Percentiles rank a stretch among this genome's conserved stretches.
phyloP scores from a whole-genome alignment of 2,329 filamentous ascomycete species.

The Neodidymelliopsis sp. region DNA sequence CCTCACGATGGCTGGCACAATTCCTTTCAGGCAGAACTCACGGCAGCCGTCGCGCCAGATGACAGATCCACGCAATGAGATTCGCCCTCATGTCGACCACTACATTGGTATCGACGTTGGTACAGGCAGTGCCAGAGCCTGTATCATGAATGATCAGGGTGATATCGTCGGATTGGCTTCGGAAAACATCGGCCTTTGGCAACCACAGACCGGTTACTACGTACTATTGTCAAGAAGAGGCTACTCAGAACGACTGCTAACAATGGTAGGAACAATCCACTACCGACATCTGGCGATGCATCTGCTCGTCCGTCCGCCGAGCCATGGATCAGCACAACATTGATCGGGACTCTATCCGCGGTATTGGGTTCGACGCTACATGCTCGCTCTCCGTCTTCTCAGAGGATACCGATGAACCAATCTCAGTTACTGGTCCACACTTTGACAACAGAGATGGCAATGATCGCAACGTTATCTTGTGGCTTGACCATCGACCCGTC shows the following conservation, averaged over 20 bases:
- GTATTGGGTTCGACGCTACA: conserved; percentile 98
- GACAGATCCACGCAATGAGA: conserved; percentile 63
- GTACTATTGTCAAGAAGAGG: conserved; percentile 42
- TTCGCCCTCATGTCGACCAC: conserved; percentile 64
- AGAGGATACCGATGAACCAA: conserved; percentile 86
- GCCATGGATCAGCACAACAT: conserved; percentile 84
- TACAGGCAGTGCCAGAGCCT: conserved; percentile 92
- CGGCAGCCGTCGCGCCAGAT: conserved; percentile 54
- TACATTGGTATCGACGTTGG: conserved; percentile 94
- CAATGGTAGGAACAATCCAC: conserved; percentile 87
- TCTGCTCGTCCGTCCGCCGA: conserved; percentile 85
- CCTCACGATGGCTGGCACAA: conserved; percentile 31
- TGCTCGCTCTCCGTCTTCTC: conserved; percentile 94
- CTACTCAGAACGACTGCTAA: conserved; percentile 16
- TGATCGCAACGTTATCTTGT: conserved; percentile 94
- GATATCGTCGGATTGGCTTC: conserved; percentile 75
- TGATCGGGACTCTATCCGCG: conserved; percentile 77
- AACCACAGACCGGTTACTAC: conserved; percentile 63
- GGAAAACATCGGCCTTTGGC: conserved; percentile 61
- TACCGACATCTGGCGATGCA: conserved; percentile 93
- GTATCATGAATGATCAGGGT: conserved; percentile 90
- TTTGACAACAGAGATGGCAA: conserved; percentile 79
- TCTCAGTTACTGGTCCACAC: conserved; percentile 86
- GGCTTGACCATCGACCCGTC: conserved; percentile 94
- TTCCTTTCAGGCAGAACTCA: conserved; percentile 39